These are phyloP conservation scores for Coemansia sp. DNA, from an alignment of 371 early-diverging fungal genomes.

Conservation along the genomic window DNA sequence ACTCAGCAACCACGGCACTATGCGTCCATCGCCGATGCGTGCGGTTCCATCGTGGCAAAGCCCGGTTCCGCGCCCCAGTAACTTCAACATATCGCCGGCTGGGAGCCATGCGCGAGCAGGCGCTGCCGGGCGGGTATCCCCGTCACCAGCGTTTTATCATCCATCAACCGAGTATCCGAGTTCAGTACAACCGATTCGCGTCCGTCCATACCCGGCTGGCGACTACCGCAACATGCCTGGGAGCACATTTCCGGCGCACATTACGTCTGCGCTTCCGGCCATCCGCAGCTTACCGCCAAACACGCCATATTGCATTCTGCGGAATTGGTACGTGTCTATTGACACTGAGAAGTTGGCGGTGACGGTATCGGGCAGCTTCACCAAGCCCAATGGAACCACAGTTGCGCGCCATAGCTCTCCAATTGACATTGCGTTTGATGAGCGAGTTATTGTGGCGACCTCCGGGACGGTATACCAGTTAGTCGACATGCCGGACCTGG, in stretches of 20 bases:
- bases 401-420: constrained; percentile 31
- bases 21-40: constrained; percentile 16
- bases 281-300: constrained; percentile 4
- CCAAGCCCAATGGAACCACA: constrained; percentile 17
- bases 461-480: constrained; percentile 28
- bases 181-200: constrained; percentile 35
- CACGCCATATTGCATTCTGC: constrained; percentile 9
- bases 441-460: constrained; percentile 13
- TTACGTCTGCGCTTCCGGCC: not conserved
- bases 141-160: constrained; percentile 8
- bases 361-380: constrained; percentile 23
- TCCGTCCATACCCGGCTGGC: constrained; percentile 4
- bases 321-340: constrained; percentile 18
- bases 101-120: not conserved
- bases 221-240: constrained; percentile 25
- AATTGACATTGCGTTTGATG: constrained; percentile 12
- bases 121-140: not conserved
- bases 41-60: constrained; percentile 13
- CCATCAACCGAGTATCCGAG: constrained; percentile 28
- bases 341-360: constrained; percentile 17
- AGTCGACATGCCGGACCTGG: constrained; percentile 22
- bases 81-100: constrained; percentile 4
- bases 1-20: not conserved
- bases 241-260: constrained; percentile 30
- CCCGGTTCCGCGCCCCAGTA: constrained; percentile 7